Evolutionary conservation across 352 stramenopile species (phyloP).

Genomic region (Globisporangium recalcitrans): DNA sequence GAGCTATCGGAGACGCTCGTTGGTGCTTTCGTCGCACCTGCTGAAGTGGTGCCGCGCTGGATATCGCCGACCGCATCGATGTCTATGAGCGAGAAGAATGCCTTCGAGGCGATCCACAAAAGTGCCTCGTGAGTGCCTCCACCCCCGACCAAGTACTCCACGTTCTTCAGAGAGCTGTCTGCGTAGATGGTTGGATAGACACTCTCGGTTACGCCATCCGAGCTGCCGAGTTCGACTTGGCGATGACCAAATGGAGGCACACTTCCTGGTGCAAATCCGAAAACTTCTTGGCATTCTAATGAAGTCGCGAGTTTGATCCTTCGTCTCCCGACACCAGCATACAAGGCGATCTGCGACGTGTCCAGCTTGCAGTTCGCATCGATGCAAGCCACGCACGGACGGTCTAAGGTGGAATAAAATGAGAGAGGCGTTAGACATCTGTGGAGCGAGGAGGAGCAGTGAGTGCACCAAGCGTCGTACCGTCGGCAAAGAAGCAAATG

Average conservation of each 20-base stretch:
- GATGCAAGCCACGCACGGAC: slow-evolving; percentile 53
- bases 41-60: slow-evolving; percentile 23
- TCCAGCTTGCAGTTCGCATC: slow-evolving; percentile 62
- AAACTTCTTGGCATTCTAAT: slow-evolving; percentile 51
- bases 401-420: slow-evolving; percentile 22
- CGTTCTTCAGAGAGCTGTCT: slow-evolving; percentile 29
- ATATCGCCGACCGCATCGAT: slow-evolving; percentile 41
- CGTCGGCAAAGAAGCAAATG: slow-evolving; percentile 74
- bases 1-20: neutral
- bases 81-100: slow-evolving; percentile 41
- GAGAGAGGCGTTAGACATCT: neutral
- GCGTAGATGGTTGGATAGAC: slow-evolving; percentile 27
- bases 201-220: neutral
- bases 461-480: slow-evolving; percentile 19
- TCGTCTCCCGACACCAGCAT: slow-evolving; percentile 48
- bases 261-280: slow-evolving; percentile 59
- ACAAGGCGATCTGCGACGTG: slow-evolving; percentile 39
- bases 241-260: slow-evolving; percentile 56
- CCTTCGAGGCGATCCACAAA: slow-evolving; percentile 32
- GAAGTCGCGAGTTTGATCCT: slow-evolving; percentile 65
- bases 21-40: slow-evolving; percentile 11
- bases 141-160: slow-evolving; percentile 40
- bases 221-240: neutral
- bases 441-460: neutral
- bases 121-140: slow-evolving; percentile 39